A percentile compares a stretch with the other conserved stretches of the same genome.
Evolutionary conservation across 805 yeast species (phyloP).

Genomic region (Saturnispora silvae): DNA sequence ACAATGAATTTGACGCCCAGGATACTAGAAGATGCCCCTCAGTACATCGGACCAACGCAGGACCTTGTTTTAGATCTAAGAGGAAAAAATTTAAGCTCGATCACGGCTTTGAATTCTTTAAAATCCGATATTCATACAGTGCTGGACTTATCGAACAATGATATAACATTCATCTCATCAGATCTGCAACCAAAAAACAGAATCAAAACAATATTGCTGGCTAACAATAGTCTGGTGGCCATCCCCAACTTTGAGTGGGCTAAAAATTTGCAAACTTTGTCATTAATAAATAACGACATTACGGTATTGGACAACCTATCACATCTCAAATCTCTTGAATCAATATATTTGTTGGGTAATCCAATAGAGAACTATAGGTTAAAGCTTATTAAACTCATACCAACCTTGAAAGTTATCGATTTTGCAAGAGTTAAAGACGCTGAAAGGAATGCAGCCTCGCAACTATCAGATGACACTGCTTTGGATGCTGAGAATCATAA

Average conservation of each 20-base stretch:
- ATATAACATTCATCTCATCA: slow-evolving; percentile 42
- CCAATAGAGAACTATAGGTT: slow-evolving; percentile 50
- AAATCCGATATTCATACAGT: slow-evolving; percentile 34
- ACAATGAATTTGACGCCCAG: slow-evolving; percentile 49
- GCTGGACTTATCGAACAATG: slow-evolving; percentile 71
- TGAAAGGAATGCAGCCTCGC: slow-evolving; percentile 40
- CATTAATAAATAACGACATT: slow-evolving; percentile 44
- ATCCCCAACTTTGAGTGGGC: slow-evolving; percentile 27
- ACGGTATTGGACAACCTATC: slow-evolving; percentile 33
- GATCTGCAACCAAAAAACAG: slow-evolving; percentile 36
- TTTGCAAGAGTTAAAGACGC: slow-evolving; percentile 45
- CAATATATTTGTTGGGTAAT: slow-evolving; percentile 47
- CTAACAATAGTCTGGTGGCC: slow-evolving; percentile 46
- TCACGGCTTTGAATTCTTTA: slow-evolving; percentile 28
- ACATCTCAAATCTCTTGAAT: slow-evolving; percentile 31
- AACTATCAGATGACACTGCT: slow-evolving; percentile 33
- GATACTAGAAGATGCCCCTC: slow-evolving; percentile 37
- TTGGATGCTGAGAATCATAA: neutral
- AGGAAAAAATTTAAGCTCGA: slow-evolving; percentile 29
- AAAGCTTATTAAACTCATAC: slow-evolving; percentile 51
- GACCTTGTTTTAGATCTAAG: slow-evolving; percentile 34
- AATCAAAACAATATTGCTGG: slow-evolving; percentile 44
- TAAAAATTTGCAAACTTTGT: slow-evolving; percentile 39
- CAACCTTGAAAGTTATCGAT: slow-evolving; percentile 56
- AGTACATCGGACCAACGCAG: slow-evolving; percentile 36